Base-by-base conservation (phyloP, 2,329 filamentous ascomycete species). In the Apiospora arundinis region DNA sequence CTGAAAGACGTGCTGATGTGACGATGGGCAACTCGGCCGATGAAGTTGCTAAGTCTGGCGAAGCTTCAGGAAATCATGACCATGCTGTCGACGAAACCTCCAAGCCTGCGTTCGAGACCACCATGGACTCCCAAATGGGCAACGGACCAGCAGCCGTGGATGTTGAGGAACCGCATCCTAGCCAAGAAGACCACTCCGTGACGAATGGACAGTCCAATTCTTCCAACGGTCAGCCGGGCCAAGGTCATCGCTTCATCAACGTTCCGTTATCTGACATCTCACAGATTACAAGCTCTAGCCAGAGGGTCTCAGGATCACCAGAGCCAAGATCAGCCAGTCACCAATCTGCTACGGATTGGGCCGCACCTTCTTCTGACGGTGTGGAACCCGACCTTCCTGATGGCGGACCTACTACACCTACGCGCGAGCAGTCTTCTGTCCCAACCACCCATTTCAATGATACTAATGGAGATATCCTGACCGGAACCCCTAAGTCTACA, bases 221-320 rank as follows among this genome's bases (percentile, higher is more conserved):
- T 42, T 73, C 72, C 32, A 69, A 70, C 66, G 72, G 74, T 40
- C 73, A 74, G 71, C 63, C 73, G 28, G 74, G 73, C 65, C 75
- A 76, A 72, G 73, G 67, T 32, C 73, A 74, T 28, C 74, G 74
- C 60, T 42, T 52, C 60, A 69, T 71, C 69, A 72, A 75, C 44
- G 66, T 68, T n/a, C 72, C 74, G 25, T 66, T 74, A 44, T 79
- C 78, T 65, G 74, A 76, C 71, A 28, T 71, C 21, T 78, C 77
- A 28, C 72, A 76, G 71, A 75, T 75, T 69, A 79, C 75, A 72
- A 81, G 78, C 56, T 63, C 56, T 63, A 63, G 56, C 32, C 56
- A 63, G 56, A 63, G 56, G 32, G 11, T n/a, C 18, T 44, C 78
- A 77, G 45, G 78, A 77, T 48, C 76, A 74, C 69, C 78, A 80